These are phyloP conservation scores for Kondoa subrosea DNA, from an alignment of 768 basidiomycete genomes.

Conservation along the genomic window DNA sequence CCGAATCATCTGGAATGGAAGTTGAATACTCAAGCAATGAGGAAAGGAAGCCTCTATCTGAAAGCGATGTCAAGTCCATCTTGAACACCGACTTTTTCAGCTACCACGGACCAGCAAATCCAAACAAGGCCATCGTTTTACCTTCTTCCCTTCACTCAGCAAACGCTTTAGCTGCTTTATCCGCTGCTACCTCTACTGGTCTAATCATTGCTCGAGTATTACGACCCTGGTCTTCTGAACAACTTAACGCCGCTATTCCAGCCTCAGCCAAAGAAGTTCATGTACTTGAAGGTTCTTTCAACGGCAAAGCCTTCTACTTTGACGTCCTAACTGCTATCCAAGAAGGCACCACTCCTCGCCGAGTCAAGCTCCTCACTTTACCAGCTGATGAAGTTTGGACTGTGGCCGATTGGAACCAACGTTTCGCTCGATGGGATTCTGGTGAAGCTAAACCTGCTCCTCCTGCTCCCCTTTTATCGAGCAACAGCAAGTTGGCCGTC, in stretches of 20 bases:
- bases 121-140: conserved; percentile 50
- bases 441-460: conserved; percentile 38
- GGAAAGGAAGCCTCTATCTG: conserved; percentile 41
- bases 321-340: conserved; percentile 35
- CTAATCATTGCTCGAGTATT: conserved; percentile 60
- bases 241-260: conserved; percentile 49
- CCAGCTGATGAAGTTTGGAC: conserved; percentile 13
- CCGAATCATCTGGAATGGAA: conserved; percentile 37
- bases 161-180: conserved; percentile 45
- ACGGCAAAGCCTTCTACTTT: conserved; percentile 5
- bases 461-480: conserved; percentile 35
- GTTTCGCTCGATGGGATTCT: conserved; percentile 24
- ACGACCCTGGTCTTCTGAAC: conserved; percentile 59
- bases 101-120: conserved; percentile 50
- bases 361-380: conserved; percentile 47
- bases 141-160: conserved; percentile 48
- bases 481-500: conserved; percentile 32
- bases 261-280: conserved; percentile 44
- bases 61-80: conserved; percentile 35
- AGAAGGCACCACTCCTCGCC: conserved; percentile 48
- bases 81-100: conserved; percentile 43
- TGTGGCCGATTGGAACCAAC: conserved; percentile 4
- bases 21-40: conserved; percentile 30
- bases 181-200: conserved; percentile 41
- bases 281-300: conserved; percentile 51